phyloP scores from a whole-genome alignment of 2,329 filamentous ascomycete genomes.

The Trichoderma brevicompactum region DNA sequence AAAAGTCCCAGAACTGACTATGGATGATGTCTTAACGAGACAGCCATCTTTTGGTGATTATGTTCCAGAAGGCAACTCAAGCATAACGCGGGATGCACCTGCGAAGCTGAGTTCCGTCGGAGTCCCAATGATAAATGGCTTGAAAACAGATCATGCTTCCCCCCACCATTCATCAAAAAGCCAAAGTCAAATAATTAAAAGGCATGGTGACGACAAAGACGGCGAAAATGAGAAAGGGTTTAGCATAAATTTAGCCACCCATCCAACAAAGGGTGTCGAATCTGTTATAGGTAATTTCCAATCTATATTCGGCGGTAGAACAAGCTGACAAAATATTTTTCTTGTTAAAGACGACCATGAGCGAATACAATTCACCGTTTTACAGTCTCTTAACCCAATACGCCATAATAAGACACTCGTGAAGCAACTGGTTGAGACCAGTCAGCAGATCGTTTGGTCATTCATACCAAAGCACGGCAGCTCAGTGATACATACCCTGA shows the following conservation, averaged over 20 bases:
- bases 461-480: slow-evolving; percentile 11
- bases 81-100: neutral
- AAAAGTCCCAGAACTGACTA: neutral
- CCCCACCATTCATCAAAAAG: too few relatives aligned
- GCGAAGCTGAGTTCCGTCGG: too few relatives aligned
- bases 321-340: neutral
- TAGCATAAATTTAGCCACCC: neutral
- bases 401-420: slow-evolving; percentile 9
- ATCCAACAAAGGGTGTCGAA: neutral
- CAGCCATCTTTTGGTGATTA: neutral
- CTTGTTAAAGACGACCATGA: neutral
- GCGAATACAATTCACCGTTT: neutral
- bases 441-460: slow-evolving; percentile 17
- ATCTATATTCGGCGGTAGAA: neutral
- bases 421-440: neutral
- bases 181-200: too few relatives aligned
- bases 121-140: neutral
- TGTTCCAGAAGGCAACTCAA: neutral
- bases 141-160: too few relatives aligned
- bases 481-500: neutral
- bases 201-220: neutral
- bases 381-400: neutral
- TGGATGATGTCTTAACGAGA: neutral
- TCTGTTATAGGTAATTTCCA: neutral
- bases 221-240: neutral